Evolutionary conservation across 306 rosid species (phyloP), one percentile per base, ranked within the genome.

Genomic region (Corylus heterophylla): DNA sequence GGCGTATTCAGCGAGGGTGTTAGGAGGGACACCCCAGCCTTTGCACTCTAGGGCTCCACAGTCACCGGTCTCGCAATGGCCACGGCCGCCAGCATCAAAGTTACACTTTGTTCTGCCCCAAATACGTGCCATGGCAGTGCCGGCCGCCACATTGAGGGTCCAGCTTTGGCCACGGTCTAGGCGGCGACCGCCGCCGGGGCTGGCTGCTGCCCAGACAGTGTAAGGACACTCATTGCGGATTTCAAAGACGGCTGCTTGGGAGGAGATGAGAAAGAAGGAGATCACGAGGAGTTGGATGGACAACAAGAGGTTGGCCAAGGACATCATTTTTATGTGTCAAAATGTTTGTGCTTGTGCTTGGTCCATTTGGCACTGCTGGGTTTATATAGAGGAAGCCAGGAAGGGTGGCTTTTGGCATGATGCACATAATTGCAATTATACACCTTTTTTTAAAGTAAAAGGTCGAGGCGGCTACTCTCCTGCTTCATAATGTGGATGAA

Each of bases 1-100:
- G 17, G 86, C 83, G 31, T 50, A 83, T 64, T 79, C 83, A 13
- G 86, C 83, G 2, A 79, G 63, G n/a, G 86, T 83, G 78, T 83
- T 75, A 12, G 83, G 83, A 1, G 86, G 80, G 7, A 59, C 78
- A 1, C 86, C 86, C 8, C 25, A 75, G 37, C 37, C 78, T 5
- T 4, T 58, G 63, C 86, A 83, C 8, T 71, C 8, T 44, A 79
- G 78, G 49, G 48, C 25, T 4, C 81, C 78, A 1, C 84, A 83
- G 54, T 83, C 84, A 4, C 87, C 81, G 0, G 84, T 75, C 55
- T 83, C 55, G 16, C 87, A 83, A 7, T 42, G 20, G 10, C 87
- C 84, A 2, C 76, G 81, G 0, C 86, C 83, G 0, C 77, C 18
- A 6, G 77, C 63, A 17, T 83, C 78, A 1, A 83, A 83, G 37